Conservation (phyloP, 805 yeast genomes). For the Nakazawaea sp. region DNA sequence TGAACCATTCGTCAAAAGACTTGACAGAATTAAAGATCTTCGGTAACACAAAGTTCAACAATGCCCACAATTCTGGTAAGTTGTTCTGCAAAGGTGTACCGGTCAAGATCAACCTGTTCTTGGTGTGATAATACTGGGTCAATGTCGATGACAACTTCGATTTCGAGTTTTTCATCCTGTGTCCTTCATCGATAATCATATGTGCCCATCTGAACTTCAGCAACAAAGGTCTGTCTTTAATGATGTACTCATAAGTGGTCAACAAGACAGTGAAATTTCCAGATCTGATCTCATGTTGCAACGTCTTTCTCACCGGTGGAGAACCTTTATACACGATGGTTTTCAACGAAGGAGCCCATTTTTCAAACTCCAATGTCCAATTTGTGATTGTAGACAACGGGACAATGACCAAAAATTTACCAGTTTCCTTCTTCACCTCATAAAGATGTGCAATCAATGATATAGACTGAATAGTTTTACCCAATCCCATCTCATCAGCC, state of each 20-base stretch:
- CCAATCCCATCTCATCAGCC: conserved; percentile 66
- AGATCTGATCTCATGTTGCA: conserved; percentile 55
- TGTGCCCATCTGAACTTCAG: conserved; percentile 71
- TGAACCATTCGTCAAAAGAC: conserved; percentile 86
- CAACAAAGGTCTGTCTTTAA: conserved; percentile 67
- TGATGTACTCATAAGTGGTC: conserved; percentile 79
- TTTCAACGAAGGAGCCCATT: conserved; percentile 80
- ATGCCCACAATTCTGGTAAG: conserved; percentile 81
- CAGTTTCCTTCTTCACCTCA: conserved; percentile 58
- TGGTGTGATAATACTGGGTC: conserved; percentile 64
- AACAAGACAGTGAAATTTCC: conserved; percentile 72
- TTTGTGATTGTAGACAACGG: conserved; percentile 81
- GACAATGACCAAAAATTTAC: conserved; percentile 73
- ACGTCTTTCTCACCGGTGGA: conserved; percentile 59
- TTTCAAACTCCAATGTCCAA: conserved; percentile 81
- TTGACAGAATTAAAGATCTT: conserved; percentile 81
- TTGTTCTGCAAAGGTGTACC: conserved; percentile 88
- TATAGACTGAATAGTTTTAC: conserved; percentile 70
- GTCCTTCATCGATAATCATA: conserved; percentile 90
- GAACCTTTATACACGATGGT: conserved; percentile 74
- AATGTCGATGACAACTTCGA: conserved; percentile 70
- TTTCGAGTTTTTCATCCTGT: conserved; percentile 75
- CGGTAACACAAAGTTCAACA: conserved; percentile 75
- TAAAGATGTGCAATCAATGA: conserved; percentile 65
- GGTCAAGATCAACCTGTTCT: conserved; percentile 72